Evolutionary conservation across 2,329 filamentous ascomycete species (phyloP).

Genomic region (Exophiala sp.): DNA sequence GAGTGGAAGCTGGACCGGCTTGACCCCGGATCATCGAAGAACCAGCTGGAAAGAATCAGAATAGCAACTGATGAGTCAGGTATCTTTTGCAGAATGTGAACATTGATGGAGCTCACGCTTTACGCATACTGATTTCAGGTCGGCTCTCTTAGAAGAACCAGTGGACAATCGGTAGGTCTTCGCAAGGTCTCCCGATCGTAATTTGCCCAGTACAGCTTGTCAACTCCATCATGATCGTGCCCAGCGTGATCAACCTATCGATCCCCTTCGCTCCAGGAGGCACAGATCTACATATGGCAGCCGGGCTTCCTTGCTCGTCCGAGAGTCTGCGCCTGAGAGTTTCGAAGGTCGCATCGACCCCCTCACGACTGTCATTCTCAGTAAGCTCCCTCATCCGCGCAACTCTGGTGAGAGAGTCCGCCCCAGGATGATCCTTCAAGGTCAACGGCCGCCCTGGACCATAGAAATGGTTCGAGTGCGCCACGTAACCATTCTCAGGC

Average conservation of each 20-base stretch:
- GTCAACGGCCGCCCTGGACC: constrained; percentile 2
- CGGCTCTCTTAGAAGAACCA: constrained; percentile 1
- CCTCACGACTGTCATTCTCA: background rate
- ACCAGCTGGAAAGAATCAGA: no score
- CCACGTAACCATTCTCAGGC: constrained; percentile 7
- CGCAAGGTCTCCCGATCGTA: constrained; percentile 10
- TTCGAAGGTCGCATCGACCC: background rate
- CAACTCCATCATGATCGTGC: constrained; percentile 12
- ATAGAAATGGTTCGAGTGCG: constrained; percentile 13
- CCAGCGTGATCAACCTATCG: constrained; percentile 8
- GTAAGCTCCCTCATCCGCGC: background rate
- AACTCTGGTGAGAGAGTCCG: background rate
- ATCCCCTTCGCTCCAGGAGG: constrained; percentile 9
- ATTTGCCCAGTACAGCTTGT: constrained; percentile 5
- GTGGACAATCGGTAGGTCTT: constrained; percentile 6
- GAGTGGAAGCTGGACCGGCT: no score
- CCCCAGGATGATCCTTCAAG: constrained; percentile 7
- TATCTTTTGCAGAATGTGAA: no score
- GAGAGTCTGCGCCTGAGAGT: constrained; percentile 3
- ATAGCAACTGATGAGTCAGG: no score
- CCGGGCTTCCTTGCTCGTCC: constrained; percentile 4
- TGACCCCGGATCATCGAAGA: no score
- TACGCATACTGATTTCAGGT: no score
- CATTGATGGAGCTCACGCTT: no score
- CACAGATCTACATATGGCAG: constrained; percentile 5